phyloP scores from a whole-genome alignment of 441 rosid species.

The Pelargonium exstipulatum region DNA sequence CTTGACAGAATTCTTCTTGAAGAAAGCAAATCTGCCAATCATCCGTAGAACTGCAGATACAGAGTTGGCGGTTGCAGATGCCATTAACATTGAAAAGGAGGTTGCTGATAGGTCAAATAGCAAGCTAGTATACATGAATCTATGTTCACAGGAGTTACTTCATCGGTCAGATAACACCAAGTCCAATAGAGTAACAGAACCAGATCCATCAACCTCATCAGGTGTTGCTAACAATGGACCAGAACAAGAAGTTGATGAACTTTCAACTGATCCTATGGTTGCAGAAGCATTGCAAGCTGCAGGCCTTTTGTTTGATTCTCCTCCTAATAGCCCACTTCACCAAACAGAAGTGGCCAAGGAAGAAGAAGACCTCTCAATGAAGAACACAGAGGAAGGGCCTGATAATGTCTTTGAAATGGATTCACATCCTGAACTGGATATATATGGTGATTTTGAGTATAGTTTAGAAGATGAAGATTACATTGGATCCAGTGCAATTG shows the following conservation, averaged over 20 bases:
- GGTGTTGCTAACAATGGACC: slow-evolving; percentile 26
- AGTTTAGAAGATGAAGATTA: slow-evolving; percentile 78
- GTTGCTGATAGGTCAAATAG: slow-evolving; percentile 81
- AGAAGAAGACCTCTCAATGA: slow-evolving; percentile 29
- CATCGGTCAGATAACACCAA: slow-evolving; percentile 45
- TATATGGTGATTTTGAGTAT: slow-evolving; percentile 85
- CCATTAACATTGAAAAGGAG: slow-evolving; percentile 77
- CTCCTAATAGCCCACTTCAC: slow-evolving; percentile 66
- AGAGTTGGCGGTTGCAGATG: slow-evolving; percentile 98
- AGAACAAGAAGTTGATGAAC: slow-evolving; percentile 33
- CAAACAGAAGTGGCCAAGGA: slow-evolving; percentile 31
- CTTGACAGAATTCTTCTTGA: slow-evolving; percentile 74
- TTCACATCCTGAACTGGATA: slow-evolving; percentile 57
- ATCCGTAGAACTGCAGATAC: slow-evolving; percentile 78
- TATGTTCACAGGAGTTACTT: slow-evolving; percentile 83
- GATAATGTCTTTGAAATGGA: slow-evolving; percentile 65
- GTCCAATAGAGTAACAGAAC: slow-evolving; percentile 29
- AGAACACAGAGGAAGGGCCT: slow-evolving; percentile 40
- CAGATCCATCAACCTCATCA: slow-evolving; percentile 24
- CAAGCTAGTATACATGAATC: slow-evolving; percentile 81
- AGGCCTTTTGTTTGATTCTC: slow-evolving; percentile 92
- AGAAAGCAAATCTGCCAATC: slow-evolving; percentile 60
- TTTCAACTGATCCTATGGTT: slow-evolving; percentile 41
- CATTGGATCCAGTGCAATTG: slow-evolving; percentile 48
- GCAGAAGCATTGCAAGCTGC: slow-evolving; percentile 72